A percentile compares a stretch with the other conserved stretches of the same genome.
phyloP scores from a whole-genome alignment of 805 yeast species.

The Kregervanrija delftensis region DNA sequence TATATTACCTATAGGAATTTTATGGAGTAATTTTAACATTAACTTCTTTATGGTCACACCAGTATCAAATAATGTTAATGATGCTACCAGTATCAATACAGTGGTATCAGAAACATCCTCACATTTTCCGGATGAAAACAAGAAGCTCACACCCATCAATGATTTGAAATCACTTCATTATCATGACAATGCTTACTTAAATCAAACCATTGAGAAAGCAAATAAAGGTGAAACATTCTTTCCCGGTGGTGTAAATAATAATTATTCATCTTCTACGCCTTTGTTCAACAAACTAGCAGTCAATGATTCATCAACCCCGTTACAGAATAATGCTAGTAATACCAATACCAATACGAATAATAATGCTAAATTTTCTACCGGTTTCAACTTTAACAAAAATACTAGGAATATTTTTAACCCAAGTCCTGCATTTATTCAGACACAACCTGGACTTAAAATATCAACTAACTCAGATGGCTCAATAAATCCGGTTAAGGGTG shows the following conservation, averaged over 20 bases:
- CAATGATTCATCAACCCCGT: conserved; percentile 2
- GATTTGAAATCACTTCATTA: conserved; percentile 3
- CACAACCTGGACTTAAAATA: conserved; percentile 18
- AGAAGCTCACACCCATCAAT: conserved; percentile 9
- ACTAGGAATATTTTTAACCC: conserved; percentile 6
- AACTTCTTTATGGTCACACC: too few relatives aligned
- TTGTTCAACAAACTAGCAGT: neutral
- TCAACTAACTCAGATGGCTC: conserved; percentile 17
- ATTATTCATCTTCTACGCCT: conserved; percentile 13
- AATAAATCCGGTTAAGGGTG: conserved; percentile 23
- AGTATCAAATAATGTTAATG: too few relatives aligned
- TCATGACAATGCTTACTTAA: conserved; percentile 9
- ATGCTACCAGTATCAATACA: neutral
- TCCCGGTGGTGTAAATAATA: conserved; percentile 19
- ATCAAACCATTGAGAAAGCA: conserved; percentile 21
- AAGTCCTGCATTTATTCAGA: conserved; percentile 17
- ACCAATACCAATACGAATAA: conserved; percentile 2
- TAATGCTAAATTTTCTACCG: conserved; percentile 9
- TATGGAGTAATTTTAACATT: too few relatives aligned
- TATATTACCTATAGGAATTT: too few relatives aligned
- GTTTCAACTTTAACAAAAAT: conserved; percentile 3
- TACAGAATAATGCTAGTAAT: neutral
- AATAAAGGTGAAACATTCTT: conserved; percentile 20
- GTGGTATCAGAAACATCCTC: conserved; percentile 5
- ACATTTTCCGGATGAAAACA: conserved; percentile 3